Percentiles rank a stretch among this genome's conserved stretches.
Evolutionary conservation across 805 yeast genomes (phyloP).

Genomic region (Candida berthetii): DNA sequence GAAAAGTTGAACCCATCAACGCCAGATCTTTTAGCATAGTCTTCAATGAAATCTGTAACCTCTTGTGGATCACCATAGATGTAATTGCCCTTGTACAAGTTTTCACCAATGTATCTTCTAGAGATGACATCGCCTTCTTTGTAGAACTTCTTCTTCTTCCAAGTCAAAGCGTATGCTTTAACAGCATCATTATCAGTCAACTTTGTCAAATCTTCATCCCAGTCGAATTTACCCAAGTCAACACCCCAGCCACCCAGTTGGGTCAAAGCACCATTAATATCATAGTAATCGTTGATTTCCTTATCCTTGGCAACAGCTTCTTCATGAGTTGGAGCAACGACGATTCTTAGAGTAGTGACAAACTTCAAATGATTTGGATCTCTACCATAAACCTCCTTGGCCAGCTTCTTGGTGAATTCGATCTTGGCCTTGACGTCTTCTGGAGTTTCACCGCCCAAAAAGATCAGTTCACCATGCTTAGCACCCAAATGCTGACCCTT

Average conservation of each 20-base stretch:
- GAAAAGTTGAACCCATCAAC: constrained; percentile 35
- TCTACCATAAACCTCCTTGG: constrained; percentile 25
- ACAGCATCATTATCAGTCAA: constrained; percentile 17
- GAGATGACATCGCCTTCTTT: constrained; percentile 6
- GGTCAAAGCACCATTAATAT: constrained; percentile 30
- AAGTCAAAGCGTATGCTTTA: constrained; percentile 17
- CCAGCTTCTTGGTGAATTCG: constrained; percentile 23
- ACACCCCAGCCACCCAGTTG: constrained; percentile 33
- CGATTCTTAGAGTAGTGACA: constrained; percentile 25
- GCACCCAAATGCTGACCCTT: constrained; percentile 35
- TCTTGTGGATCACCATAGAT: constrained; percentile 24
- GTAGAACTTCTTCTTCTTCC: constrained; percentile 12
- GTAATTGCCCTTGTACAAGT: constrained; percentile 13
- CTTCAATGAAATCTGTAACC: constrained; percentile 30
- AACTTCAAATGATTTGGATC: constrained; percentile 30
- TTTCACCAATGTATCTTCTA: constrained; percentile 14
- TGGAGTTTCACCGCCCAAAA: constrained; percentile 28
- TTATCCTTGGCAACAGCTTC: constrained; percentile 29
- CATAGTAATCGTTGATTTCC: constrained; percentile 22
- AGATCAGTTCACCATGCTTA: constrained; percentile 32
- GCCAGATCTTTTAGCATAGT: constrained; percentile 29
- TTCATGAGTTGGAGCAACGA: constrained; percentile 31
- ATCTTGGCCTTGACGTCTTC: constrained; percentile 21
- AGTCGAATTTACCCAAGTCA: constrained; percentile 25
- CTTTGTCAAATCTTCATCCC: constrained; percentile 25